Evolutionary conservation across 306 rosid genomes (phyloP).

Genomic region (Pyrus pyrifolia): DNA sequence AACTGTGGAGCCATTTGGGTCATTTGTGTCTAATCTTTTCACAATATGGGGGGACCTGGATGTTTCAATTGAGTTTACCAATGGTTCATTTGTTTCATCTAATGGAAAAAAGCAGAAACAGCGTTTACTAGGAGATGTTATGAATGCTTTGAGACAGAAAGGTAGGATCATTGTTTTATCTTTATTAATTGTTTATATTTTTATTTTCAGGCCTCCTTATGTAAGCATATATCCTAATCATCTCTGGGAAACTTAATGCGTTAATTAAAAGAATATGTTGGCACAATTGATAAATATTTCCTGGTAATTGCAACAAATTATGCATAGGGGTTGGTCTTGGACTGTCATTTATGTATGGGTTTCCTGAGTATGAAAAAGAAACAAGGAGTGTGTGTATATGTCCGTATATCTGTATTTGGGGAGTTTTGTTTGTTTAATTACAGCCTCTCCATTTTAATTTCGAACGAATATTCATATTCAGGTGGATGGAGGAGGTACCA

Average conservation of each 20-base stretch:
- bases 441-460: neutral
- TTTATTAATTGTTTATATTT: neutral
- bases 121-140: conserved; percentile 39
- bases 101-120: conserved; percentile 57
- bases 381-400: neutral
- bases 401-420: neutral
- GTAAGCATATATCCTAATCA: neutral
- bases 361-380: neutral
- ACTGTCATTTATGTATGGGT: neutral
- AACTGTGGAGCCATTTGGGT: conserved; percentile 89
- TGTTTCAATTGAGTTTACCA: conserved; percentile 60
- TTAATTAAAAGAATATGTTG: neutral
- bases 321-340: neutral
- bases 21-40: conserved; percentile 76
- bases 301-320: neutral
- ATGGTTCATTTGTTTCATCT: conserved; percentile 52
- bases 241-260: neutral
- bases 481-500: conserved; percentile 58
- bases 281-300: neutral
- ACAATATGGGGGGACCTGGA: conserved; percentile 89
- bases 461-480: conserved; percentile 28
- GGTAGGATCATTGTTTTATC: conserved; percentile 34
- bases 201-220: neutral
- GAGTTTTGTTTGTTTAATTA: neutral
- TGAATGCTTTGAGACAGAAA: conserved; percentile 42